Evolutionary conservation across 345 rosid genomes (phyloP).

Genomic region (Pistacia integerrima): DNA sequence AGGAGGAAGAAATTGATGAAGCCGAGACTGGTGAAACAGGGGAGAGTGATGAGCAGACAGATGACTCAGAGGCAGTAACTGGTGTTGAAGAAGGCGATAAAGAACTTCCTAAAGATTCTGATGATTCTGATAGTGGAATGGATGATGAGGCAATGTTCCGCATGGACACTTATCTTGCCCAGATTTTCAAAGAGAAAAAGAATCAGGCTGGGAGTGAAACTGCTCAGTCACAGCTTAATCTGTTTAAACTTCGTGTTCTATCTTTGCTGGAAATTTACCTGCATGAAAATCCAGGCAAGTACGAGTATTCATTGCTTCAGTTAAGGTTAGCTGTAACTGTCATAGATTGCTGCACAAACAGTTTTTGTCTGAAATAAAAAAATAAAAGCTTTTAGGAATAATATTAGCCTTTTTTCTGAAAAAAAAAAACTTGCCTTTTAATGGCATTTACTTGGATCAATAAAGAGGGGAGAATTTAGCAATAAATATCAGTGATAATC

Average conservation of each 20-base stretch:
- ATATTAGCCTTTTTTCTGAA: not conserved
- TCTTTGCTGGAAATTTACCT: slow-evolving; percentile 91
- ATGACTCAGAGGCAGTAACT: slow-evolving; percentile 67
- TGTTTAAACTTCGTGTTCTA: slow-evolving; percentile 90
- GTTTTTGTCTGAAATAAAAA: not conserved
- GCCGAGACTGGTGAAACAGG: slow-evolving; percentile 66
- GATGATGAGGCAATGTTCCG: slow-evolving; percentile 98
- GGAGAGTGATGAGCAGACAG: slow-evolving; percentile 77
- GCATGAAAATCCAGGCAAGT: slow-evolving; percentile 87
- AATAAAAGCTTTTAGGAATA: not conserved
- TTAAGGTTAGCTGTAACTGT: not conserved
- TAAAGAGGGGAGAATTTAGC: no score
- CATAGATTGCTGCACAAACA: not conserved
- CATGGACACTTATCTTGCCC: slow-evolving; percentile 91
- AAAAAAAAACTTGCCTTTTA: not conserved
- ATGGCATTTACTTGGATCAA: not conserved
- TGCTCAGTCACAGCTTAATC: slow-evolving; percentile 90
- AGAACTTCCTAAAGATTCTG: slow-evolving; percentile 60
- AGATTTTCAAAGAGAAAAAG: slow-evolving; percentile 85
- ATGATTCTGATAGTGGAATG: slow-evolving; percentile 87
- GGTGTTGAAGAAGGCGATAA: slow-evolving; percentile 47
- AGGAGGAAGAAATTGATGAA: slow-evolving; percentile 78
- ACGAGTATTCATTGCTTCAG: not conserved
- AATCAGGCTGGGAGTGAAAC: slow-evolving; percentile 85
- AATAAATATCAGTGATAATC: no score